phyloP scores from a whole-genome alignment of 768 basidiomycete genomes.

The Russula compacta region DNA sequence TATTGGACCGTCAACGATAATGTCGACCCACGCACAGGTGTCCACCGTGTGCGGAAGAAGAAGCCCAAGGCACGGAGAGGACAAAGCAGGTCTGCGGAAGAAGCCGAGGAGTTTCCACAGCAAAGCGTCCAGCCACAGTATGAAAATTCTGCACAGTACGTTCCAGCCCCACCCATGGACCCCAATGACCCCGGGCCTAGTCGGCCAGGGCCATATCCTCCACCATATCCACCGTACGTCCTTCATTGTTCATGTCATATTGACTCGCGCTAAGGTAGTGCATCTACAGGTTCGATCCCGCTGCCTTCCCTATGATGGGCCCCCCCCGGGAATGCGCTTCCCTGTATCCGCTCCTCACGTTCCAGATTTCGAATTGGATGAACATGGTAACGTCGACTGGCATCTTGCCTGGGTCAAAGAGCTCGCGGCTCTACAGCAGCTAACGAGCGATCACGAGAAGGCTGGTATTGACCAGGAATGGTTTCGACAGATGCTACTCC shows the following conservation, averaged over 20 bases:
- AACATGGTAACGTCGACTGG: conserved; percentile 77
- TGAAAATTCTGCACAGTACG: conserved; percentile 50
- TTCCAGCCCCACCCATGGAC: conserved; percentile 43
- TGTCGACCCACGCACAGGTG: conserved; percentile 81
- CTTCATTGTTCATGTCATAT: background rate
- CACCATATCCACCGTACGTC: conserved; percentile 53
- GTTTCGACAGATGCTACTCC: conserved; percentile 78
- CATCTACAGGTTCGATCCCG: conserved; percentile 57
- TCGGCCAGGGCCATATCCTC: conserved; percentile 45
- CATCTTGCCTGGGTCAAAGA: conserved; percentile 74
- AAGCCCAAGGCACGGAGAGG: conserved; percentile 59
- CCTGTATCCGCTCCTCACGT: conserved; percentile 52
- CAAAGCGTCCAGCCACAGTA: conserved; percentile 38
- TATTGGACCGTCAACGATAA: conserved; percentile 92
- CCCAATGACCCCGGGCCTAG: conserved; percentile 55
- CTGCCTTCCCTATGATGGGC: conserved; percentile 44
- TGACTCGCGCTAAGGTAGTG: background rate
- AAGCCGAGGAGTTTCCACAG: conserved; percentile 57
- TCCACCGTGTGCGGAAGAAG: conserved; percentile 84
- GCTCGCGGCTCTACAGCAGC: conserved; percentile 59
- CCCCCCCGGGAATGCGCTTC: conserved; percentile 51
- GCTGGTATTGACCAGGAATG: conserved; percentile 73
- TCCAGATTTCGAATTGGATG: conserved; percentile 57
- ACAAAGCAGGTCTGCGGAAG: conserved; percentile 20
- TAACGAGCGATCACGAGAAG: conserved; percentile 79